Percentiles rank a stretch among this genome's conserved stretches.
These are phyloP conservation scores for Clonostachys byssicola DNA, from an alignment of 2,329 filamentous ascomycete genomes.

Conservation along the genomic window DNA sequence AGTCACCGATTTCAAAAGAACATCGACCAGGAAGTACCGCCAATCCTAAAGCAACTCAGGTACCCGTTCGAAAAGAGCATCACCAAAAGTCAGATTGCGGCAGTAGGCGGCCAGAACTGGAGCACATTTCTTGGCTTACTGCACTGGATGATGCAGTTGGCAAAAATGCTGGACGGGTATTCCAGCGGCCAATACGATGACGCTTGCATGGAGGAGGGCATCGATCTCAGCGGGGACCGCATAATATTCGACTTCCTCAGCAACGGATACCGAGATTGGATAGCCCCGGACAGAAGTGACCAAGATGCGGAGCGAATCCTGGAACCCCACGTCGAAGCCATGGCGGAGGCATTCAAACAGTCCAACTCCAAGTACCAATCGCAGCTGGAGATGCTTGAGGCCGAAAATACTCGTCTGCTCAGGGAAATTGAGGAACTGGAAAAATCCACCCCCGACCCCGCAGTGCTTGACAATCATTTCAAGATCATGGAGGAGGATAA, in stretches of 20 bases:
- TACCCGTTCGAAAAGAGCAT: conserved; percentile 96
- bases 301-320: conserved; percentile 78
- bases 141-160: conserved; percentile 99
- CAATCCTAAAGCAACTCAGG: conserved; percentile 85
- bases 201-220: conserved; percentile 80
- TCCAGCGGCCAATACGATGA: conserved; percentile 77
- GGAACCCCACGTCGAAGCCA: conserved; percentile 77
- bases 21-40: conserved; percentile 91
- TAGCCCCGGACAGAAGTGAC: conserved; percentile 83
- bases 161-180: conserved; percentile 88
- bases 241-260: conserved; percentile 94
- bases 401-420: conserved; percentile 73
- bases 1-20: conserved; percentile 90
- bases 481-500: conserved; percentile 93
- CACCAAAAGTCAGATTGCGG: conserved; percentile 91
- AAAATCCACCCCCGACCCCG: conserved; percentile 79
- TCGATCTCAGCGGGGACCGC: conserved; percentile 83
- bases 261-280: conserved; percentile 87
- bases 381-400: conserved; percentile 81
- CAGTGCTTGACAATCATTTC: conserved; percentile 82
- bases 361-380: conserved; percentile 81
- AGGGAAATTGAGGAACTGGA: conserved; percentile 88
- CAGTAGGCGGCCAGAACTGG: conserved; percentile 97
- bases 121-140: conserved; percentile 87
- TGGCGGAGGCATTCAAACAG: conserved; percentile 83